These are phyloP conservation scores for Pichia sp. DNA, from an alignment of 1,139 yeast genomes.

Conservation along the genomic window DNA sequence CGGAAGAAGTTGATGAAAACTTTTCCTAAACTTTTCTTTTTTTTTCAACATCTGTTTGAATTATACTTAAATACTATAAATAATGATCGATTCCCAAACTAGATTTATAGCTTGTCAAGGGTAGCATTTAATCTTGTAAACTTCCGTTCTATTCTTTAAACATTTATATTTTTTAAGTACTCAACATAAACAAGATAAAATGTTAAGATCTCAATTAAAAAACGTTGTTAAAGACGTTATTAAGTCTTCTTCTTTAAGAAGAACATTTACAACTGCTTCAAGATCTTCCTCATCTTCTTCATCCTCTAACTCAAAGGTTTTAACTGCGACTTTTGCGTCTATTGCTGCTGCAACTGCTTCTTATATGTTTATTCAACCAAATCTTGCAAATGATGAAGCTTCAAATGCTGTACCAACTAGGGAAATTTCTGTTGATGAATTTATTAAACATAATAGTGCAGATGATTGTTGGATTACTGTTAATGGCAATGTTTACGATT, in stretches of 20 bases:
- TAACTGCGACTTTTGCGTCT: conserved; percentile 10
- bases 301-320: background rate
- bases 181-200: background rate
- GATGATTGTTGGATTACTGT: conserved; percentile 85
- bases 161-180: too few species aligned
- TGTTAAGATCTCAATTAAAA: conserved; percentile 14
- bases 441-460: conserved; percentile 56
- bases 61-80: too few species aligned
- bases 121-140: too few species aligned
- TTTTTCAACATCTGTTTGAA: too few species aligned
- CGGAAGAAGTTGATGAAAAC: too few species aligned
- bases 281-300: background rate
- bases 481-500: conserved; percentile 77
- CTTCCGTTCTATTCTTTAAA: too few species aligned
- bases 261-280: conserved; percentile 1
- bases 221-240: conserved; percentile 6
- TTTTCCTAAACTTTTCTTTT: too few species aligned
- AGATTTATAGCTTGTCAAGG: too few species aligned
- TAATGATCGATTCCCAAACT: too few species aligned
- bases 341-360: conserved; percentile 9
- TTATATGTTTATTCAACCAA: conserved; percentile 8
- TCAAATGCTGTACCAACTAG: conserved; percentile 3
- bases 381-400: conserved; percentile 16
- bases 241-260: conserved; percentile 5
- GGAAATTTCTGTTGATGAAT: conserved; percentile 38